Evolutionary conservation across 2,329 filamentous ascomycete genomes (phyloP).

Genomic region (Sporothrix sp.): DNA sequence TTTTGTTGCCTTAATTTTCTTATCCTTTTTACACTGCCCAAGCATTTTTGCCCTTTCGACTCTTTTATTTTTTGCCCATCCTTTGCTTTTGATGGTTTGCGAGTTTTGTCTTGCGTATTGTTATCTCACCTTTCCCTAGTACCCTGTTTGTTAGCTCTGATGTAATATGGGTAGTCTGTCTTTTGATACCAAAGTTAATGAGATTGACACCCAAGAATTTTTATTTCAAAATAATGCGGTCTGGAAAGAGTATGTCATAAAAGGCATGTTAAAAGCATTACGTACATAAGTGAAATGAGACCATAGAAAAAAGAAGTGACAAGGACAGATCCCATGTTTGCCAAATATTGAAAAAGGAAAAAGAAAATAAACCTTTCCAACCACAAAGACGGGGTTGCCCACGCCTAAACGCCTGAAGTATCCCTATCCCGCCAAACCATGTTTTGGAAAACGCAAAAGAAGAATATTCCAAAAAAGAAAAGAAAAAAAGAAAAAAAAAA

Average conservation of each 20-base stretch:
- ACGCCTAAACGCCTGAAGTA: too few species aligned
- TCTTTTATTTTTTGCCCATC: not conserved
- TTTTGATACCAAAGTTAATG: slow-evolving; percentile 9
- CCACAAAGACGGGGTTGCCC: not conserved
- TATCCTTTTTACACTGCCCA: not conserved
- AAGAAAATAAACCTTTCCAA: not conserved
- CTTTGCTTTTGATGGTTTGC: not conserved
- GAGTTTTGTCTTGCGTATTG: not conserved
- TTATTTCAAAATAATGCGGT: not conserved
- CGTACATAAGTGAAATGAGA: not conserved
- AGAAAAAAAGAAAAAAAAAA: not conserved
- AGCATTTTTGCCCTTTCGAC: slow-evolving; percentile 6
- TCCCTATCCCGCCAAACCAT: slow-evolving; percentile 4
- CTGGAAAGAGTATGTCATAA: not conserved
- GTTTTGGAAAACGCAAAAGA: not conserved
- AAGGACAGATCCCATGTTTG: too few species aligned
- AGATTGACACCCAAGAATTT: slow-evolving; percentile 2
- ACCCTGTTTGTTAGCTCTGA: not conserved
- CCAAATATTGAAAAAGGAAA: not conserved
- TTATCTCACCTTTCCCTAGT: not conserved
- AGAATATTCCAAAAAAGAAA: not conserved
- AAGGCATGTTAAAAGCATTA: not conserved
- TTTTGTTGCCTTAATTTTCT: slow-evolving; percentile 11
- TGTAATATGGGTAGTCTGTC: not conserved
- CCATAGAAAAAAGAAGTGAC: not conserved